Evolutionary conservation across 2,329 filamentous ascomycete genomes (phyloP).

Genomic region (Beauveria varroae): DNA sequence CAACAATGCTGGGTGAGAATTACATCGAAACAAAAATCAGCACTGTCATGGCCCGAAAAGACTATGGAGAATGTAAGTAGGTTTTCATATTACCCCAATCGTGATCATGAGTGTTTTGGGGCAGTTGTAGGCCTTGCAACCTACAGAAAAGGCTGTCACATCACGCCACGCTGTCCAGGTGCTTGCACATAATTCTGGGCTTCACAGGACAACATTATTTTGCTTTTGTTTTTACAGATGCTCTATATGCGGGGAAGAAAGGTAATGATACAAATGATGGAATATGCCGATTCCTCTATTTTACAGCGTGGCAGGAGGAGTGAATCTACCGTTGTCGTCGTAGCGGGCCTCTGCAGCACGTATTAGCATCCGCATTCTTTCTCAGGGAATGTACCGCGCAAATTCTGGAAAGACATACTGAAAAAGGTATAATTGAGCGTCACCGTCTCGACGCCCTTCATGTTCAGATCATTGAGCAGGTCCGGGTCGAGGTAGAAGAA

Average conservation of each 20-base stretch:
- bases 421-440: slow-evolving; percentile 98
- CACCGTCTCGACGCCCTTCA: slow-evolving; percentile 90
- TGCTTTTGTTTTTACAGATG: slow-evolving; percentile 1
- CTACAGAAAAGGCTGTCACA: not conserved
- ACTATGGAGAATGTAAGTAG: too few species aligned
- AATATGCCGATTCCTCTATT: not conserved
- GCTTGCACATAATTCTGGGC: not conserved
- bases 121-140: too few species aligned
- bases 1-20: not conserved
- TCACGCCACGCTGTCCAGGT: not conserved
- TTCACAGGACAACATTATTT: not conserved
- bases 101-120: too few species aligned
- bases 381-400: too few species aligned
- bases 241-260: slow-evolving; percentile 2
- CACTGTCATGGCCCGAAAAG: not conserved
- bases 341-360: slow-evolving; percentile 34
- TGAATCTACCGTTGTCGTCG: slow-evolving; percentile 38
- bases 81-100: too few species aligned
- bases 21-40: too few species aligned
- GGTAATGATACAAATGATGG: not conserved
- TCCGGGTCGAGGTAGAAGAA: slow-evolving; percentile 99
- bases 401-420: slow-evolving; percentile 52
- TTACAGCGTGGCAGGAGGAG: slow-evolving; percentile 26
- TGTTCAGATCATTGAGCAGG: slow-evolving; percentile 82
- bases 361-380: slow-evolving; percentile 26